Evolutionary conservation across 768 basidiomycete genomes (phyloP), one percentile per base, ranked within the genome.

Genomic region (Amanita molliuscula): DNA sequence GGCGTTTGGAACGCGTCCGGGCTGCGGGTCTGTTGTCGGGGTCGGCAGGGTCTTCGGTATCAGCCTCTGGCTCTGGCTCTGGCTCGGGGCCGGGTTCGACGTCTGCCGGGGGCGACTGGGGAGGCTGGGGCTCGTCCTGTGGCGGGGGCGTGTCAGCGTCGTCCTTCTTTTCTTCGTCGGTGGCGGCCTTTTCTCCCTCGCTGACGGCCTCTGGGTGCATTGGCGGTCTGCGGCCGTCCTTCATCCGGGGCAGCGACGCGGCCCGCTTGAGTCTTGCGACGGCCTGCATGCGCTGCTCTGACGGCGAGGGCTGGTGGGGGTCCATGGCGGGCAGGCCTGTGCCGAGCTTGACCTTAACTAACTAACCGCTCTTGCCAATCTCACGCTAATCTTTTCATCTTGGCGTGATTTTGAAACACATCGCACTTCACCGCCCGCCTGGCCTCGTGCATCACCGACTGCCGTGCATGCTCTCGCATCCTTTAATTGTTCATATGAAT

Each of bases 231-330:
- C 91, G 71, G 6, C 91, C 91, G 64, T 91, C 87, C 64, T 91
- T 91, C 82, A 88, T 88, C 54, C 92, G 76, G 33, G 92, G 93
- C 25, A 95, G 67, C 13, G 91, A 94, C 48, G 91, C 88, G 37
- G 93, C 92, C 58, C 93, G 82, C 68, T 87, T 92, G 55, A 96
- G 79, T 68, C 84, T 92, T 40, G 89, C 89, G 42, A 95, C 84
- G 9, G 91, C 88, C 48, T 80, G 78, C 61, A 89, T 88, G 53
- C 93, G 82, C 65, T 92, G 85, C 63, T 93, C 86, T 50, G 72
- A 72, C 55, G 66, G 67, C 42, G 70, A 69, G 23, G 66, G 76
- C 70, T 70, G 70, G 67, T 68, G 68, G 52, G 65, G 67, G 55
- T 75, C 70, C 73, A 75, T 75, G 51, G 59, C 56, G 54, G 51